Evolutionary conservation across 495 filamentous ascomycete species (phyloP).

Genomic region (Hypoxylon fuscum): DNA sequence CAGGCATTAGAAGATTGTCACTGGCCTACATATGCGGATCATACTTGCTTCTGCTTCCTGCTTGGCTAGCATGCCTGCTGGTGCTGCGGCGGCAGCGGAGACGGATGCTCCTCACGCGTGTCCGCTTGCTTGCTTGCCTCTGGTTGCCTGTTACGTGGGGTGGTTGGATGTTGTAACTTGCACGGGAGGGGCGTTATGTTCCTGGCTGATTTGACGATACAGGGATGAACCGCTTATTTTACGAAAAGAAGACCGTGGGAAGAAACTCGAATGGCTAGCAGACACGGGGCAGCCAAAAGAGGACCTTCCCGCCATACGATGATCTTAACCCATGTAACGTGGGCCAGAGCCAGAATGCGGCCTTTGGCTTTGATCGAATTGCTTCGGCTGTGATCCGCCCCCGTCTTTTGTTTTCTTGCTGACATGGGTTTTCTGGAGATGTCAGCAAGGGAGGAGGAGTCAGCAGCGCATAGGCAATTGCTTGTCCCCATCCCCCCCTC

Average conservation of each 20-base stretch:
- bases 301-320: conserved; percentile 6
- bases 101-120: conserved; percentile 31
- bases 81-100: conserved; percentile 33
- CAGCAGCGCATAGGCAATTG: conserved; percentile 32
- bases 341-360: conserved; percentile 13
- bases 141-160: conserved; percentile 30
- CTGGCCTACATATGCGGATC: conserved; percentile 48
- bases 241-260: conserved; percentile 16
- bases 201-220: conserved; percentile 19
- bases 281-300: conserved; percentile 24
- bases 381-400: conserved; percentile 30
- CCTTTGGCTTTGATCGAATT: conserved; percentile 16
- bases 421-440: conserved; percentile 28
- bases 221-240: conserved; percentile 25
- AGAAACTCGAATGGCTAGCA: conserved; percentile 25
- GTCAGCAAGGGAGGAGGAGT: conserved; percentile 11
- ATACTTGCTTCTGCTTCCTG: conserved; percentile 50
- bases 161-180: conserved; percentile 32
- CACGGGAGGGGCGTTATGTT: conserved; percentile 8
- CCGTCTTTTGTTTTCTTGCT: conserved; percentile 17
- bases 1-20: conserved; percentile 38
- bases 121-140: conserved; percentile 34
- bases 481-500: conserved; percentile 15
- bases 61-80: conserved; percentile 36
- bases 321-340: conserved; percentile 21